phyloP scores from a whole-genome alignment of 208 protist genomes.

The Strigomonas culicis region DNA sequence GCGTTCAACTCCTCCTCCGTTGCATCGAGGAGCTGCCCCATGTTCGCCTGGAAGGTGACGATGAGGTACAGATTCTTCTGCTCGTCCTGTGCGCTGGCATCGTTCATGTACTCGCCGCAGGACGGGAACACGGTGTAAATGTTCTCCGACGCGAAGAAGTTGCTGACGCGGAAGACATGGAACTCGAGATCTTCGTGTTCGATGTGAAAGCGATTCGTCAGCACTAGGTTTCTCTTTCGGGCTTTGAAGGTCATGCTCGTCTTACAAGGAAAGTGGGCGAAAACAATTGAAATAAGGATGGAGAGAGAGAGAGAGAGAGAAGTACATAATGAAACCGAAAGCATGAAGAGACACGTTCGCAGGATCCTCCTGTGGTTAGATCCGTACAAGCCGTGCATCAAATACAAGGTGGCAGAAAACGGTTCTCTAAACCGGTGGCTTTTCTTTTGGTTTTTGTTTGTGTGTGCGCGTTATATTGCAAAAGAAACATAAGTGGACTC shows the following conservation, averaged over 20 bases:
- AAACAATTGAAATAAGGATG: not conserved
- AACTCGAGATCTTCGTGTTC: conserved; percentile 23
- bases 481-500: no score
- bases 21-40: conserved; percentile 18
- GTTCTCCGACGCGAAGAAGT: conserved; percentile 34
- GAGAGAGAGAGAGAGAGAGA: conserved; percentile 1
- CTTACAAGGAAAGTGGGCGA: not conserved
- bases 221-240: conserved; percentile 6
- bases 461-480: no score
- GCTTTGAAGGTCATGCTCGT: not conserved
- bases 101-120: conserved; percentile 3
- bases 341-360: not conserved
- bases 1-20: conserved; percentile 20
- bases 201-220: conserved; percentile 10
- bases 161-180: conserved; percentile 24
- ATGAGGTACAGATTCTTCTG: conserved; percentile 22
- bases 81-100: not conserved
- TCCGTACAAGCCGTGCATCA: no score
- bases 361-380: no score
- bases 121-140: conserved; percentile 44
- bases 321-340: not conserved
- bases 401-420: no score
- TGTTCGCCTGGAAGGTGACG: conserved; percentile 40
- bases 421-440: no score
- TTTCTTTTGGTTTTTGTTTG: no score